Evolutionary conservation across 2,329 filamentous ascomycete genomes (phyloP).

Genomic region (Fusarium transvaalense): DNA sequence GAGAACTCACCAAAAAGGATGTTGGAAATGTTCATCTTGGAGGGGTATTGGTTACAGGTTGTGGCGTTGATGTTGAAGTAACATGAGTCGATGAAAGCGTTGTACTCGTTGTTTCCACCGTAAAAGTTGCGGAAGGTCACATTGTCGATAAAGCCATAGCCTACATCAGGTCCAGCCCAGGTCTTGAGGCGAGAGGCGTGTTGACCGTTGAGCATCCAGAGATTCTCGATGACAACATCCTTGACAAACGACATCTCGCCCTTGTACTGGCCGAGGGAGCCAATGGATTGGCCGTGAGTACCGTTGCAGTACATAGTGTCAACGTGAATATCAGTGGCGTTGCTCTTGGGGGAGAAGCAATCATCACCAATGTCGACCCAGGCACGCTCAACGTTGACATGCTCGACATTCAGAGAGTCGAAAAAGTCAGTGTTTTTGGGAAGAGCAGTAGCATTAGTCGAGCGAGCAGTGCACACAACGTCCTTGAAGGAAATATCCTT

Average conservation of each 20-base stretch:
- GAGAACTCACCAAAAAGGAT: slow-evolving; percentile 58
- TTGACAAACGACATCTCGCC: slow-evolving; percentile 67
- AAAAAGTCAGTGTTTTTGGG: slow-evolving; percentile 74
- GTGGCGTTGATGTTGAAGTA: slow-evolving; percentile 68
- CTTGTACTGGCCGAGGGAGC: slow-evolving; percentile 68
- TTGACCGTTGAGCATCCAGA: slow-evolving; percentile 63
- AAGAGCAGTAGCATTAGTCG: slow-evolving; percentile 40
- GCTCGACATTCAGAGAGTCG: slow-evolving; percentile 72
- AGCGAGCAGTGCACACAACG: slow-evolving; percentile 43
- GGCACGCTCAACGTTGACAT: slow-evolving; percentile 65
- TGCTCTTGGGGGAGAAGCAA: slow-evolving; percentile 72
- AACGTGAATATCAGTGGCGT: slow-evolving; percentile 68
- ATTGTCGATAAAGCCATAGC: slow-evolving; percentile 72
- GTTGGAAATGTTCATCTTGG: slow-evolving; percentile 69
- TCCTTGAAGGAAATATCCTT: slow-evolving; percentile 42
- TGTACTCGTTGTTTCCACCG: slow-evolving; percentile 68
- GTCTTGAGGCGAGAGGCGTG: slow-evolving; percentile 69
- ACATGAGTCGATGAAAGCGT: slow-evolving; percentile 71
- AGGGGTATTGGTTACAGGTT: slow-evolving; percentile 66
- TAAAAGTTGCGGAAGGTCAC: slow-evolving; percentile 72
- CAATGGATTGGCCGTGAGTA: slow-evolving; percentile 55
- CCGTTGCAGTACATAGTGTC: slow-evolving; percentile 72
- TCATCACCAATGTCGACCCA: slow-evolving; percentile 70
- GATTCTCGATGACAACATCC: slow-evolving; percentile 70
- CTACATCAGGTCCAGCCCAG: slow-evolving; percentile 69